These are phyloP conservation scores for Postia placenta DNA, from an alignment of 768 basidiomycete genomes.

Conservation along the genomic window DNA sequence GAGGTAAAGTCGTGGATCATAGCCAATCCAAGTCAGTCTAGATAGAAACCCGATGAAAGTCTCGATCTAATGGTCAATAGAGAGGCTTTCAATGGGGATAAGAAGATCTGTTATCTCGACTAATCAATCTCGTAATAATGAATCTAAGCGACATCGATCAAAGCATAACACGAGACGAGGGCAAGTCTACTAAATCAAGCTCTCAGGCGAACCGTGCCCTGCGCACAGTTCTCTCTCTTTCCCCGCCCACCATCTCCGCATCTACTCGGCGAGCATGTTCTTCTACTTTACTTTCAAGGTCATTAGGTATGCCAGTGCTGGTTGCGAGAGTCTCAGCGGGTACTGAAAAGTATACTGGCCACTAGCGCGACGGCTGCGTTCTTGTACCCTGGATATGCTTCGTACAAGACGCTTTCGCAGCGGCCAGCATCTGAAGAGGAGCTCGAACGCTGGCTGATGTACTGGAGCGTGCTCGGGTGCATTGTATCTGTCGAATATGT, in stretches of 20 bases:
- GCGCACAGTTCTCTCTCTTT: neutral
- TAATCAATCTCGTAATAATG: no score
- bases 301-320: slow-evolving; percentile 29
- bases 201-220: neutral
- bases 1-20: slow-evolving; percentile 1
- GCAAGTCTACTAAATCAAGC: neutral
- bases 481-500: slow-evolving; percentile 78
- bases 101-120: neutral
- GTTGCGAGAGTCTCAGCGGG: no score
- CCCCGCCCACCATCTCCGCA: neutral
- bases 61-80: neutral
- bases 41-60: neutral
- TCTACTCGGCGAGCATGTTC: slow-evolving; percentile 27
- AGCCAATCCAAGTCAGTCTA: no score
- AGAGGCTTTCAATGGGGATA: neutral
- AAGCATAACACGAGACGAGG: neutral
- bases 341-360: neutral
- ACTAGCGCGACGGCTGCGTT: slow-evolving; percentile 68
- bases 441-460: slow-evolving; percentile 94
- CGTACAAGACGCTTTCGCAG: slow-evolving; percentile 90
- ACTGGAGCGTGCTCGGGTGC: slow-evolving; percentile 88
- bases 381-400: slow-evolving; percentile 91
- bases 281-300: slow-evolving; percentile 37
- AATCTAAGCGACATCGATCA: slow-evolving; percentile 1
- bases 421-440: slow-evolving; percentile 82